Base-by-base conservation (phyloP, 2,329 filamentous ascomycete species). In the Chrysosporium keratinophilum region DNA sequence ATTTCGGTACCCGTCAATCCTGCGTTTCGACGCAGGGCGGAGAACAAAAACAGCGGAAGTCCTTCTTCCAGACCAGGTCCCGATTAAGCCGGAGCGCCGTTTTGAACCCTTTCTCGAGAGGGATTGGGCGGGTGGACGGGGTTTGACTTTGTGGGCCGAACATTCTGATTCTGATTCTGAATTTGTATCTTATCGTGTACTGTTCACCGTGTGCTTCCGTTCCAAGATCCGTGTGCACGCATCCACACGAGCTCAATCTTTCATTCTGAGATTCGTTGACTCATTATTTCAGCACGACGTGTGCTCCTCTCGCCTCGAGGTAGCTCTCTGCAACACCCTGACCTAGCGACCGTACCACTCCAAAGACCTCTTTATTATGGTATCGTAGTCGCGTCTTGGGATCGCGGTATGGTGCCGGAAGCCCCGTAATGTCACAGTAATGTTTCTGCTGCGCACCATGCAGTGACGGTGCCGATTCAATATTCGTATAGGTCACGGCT, bases 81-180 rank as follows among this genome's bases (percentile, higher is more conserved):
- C 88, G 85, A 95, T 93, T 95, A 95, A 96, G 90, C 90, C 89
- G 90, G 90, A 95, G 89, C 87, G 81, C 81, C 83, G 84, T 83
- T 82, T 90, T 84, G 80, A 87, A 83, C 82, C 79, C 82, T 78
- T 76, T 76, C 74, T 80, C 76, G 87, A 95, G 74, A 94, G 86
- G 81, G 76, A 69, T 69, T 73, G 76, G 82, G 82, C 85, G 87
- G 84, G 82, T 95, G 86, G 88, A 84, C 81, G 83, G 79, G 76
- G 88, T 81, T 95, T 95, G 90, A 95, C 88, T 95, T 88, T 87
- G 87, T 81, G 83, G 86, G 80, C 84, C 86, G 76, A 73, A 93
- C 87, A 91, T 79, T 56, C 1, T 40, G 12, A 28, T 28, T 28
- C 7, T 28, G 23, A 4, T 3, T 28, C 23, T 28, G 23, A 4